Percentiles rank a stretch among this genome's conserved stretches.
phyloP scores from a whole-genome alignment of 225 moss, liverwort and hornwort genomes.

The Antitrichia curtipendula region DNA sequence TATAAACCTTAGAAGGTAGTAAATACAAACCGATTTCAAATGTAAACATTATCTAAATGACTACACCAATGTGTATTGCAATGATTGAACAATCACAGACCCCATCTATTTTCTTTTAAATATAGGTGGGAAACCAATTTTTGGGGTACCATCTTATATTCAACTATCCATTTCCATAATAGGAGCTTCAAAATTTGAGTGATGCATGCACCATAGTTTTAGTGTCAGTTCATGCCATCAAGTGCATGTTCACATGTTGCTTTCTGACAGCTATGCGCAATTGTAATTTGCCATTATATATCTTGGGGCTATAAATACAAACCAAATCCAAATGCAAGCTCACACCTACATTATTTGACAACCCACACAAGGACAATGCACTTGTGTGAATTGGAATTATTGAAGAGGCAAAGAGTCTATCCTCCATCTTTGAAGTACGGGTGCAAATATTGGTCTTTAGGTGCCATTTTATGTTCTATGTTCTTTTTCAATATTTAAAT shows the following conservation, averaged over 20 bases:
- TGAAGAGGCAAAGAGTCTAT: not conserved
- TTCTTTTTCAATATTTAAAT: not conserved
- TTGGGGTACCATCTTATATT: accelerated
- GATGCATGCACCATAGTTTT: not conserved
- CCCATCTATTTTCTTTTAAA: not conserved
- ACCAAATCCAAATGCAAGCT: not conserved
- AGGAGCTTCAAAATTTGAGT: not conserved
- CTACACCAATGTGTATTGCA: too few species aligned
- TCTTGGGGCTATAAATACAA: not conserved
- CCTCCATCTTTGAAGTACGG: accelerated
- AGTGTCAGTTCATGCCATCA: not conserved
- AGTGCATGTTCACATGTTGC: not conserved
- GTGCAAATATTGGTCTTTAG: accelerated
- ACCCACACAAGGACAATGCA: accelerated
- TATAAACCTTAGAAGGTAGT: too few species aligned
- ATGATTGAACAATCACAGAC: too few species aligned
- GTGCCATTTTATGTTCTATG: accelerated
- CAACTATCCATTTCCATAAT: not conserved
- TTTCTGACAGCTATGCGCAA: not conserved
- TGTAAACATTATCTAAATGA: not conserved
- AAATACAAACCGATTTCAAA: not conserved
- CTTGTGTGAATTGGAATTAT: not conserved
- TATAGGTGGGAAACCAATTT: accelerated
- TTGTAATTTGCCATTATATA: not conserved
- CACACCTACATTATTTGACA: not conserved